A percentile compares a stretch with the other conserved stretches of the same genome.
Conservation (phyloP, 2,329 filamentous ascomycete species). For the Penicillium aurantiogriseum region DNA sequence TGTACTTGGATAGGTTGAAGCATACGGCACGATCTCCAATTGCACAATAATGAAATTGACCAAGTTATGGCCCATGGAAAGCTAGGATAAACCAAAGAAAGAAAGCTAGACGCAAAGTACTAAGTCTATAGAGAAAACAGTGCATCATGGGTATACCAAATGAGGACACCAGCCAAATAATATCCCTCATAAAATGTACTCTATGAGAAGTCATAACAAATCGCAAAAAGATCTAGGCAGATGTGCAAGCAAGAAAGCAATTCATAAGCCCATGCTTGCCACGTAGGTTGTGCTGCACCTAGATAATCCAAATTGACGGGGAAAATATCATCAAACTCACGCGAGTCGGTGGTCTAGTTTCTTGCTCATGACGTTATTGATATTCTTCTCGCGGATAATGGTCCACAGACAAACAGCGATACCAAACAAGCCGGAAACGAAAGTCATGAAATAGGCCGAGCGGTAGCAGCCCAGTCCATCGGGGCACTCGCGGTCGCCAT, state of each 20-base stretch:
- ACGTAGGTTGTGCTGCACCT: not conserved
- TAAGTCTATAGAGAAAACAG: constrained; percentile 16
- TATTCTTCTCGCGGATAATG: constrained; percentile 41
- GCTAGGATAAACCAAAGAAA: not conserved
- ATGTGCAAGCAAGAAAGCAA: not conserved
- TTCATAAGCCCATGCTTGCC: not conserved
- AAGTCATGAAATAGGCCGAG: constrained; percentile 75
- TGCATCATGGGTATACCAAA: constrained; percentile 7
- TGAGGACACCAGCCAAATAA: constrained; percentile 6
- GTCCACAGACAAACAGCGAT: constrained; percentile 65
- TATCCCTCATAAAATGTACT: constrained; percentile 8
- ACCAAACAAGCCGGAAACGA: constrained; percentile 68
- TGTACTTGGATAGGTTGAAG: not conserved
- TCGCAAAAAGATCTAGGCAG: not conserved
- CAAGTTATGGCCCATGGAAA: not conserved
- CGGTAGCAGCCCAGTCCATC: constrained; percentile 80
- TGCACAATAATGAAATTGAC: not conserved
- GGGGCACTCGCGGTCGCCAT: constrained; percentile 70
- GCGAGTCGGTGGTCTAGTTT: constrained; percentile 37
- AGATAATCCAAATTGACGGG: not conserved
- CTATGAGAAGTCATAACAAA: constrained; percentile 1
- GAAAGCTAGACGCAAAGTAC: constrained; percentile 9
- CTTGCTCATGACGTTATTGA: constrained; percentile 26
- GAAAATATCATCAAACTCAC: constrained; percentile 11
- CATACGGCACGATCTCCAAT: not conserved